Percentiles rank a stretch among this genome's conserved stretches.
Conservation (phyloP, 2,329 filamentous ascomycete species). For the Aureobasidium sp. region DNA sequence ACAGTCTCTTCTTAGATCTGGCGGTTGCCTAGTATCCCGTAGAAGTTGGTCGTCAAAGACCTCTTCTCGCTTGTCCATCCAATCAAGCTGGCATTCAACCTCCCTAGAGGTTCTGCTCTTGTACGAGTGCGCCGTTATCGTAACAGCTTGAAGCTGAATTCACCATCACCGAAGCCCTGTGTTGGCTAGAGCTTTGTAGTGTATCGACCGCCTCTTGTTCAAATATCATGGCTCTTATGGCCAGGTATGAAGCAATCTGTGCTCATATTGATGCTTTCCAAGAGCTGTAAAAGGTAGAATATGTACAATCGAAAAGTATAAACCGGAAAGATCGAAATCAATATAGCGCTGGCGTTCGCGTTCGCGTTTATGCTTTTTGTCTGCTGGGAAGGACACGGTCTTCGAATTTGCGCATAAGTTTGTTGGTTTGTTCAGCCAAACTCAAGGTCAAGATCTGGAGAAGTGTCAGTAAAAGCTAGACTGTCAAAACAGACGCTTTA, state of each 20-base stretch:
- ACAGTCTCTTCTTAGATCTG: not conserved
- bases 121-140: not conserved
- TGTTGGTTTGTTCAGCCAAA: slow-evolving; percentile 94
- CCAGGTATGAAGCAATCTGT: not conserved
- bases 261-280: not conserved
- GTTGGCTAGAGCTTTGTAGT: not conserved
- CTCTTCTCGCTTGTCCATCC: not conserved
- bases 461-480: slow-evolving; percentile 19
- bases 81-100: no score
- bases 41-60: not conserved
- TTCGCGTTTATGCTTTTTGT: slow-evolving; percentile 17
- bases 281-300: not conserved
- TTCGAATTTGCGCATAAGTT: slow-evolving; percentile 77
- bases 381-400: slow-evolving; percentile 37
- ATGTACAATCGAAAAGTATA: not conserved
- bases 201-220: not conserved
- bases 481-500: slow-evolving; percentile 13
- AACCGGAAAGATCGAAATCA: not conserved
- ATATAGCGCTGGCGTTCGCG: no score
- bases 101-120: not conserved
- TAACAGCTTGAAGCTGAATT: not conserved
- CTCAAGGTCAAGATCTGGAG: slow-evolving; percentile 76
- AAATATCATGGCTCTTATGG: not conserved
- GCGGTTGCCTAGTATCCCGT: not conserved
- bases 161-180: not conserved